Evolutionary conservation across 441 rosid species (phyloP).

Genomic region (Erodium texanum): DNA sequence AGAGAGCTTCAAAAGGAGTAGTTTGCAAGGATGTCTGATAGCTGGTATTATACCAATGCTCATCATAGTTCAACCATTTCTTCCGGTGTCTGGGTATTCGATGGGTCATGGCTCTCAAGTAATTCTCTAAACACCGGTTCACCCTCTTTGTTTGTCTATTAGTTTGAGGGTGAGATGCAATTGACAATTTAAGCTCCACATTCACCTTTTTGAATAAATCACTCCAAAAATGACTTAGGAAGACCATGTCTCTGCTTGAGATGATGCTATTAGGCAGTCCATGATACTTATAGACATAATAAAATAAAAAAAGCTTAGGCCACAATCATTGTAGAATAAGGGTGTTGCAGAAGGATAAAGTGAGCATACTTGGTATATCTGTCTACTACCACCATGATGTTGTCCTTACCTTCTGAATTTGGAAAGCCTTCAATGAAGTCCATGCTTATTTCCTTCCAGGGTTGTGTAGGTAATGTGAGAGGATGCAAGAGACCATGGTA

Average conservation of each 20-base stretch:
- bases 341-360: neutral
- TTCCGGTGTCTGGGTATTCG: neutral
- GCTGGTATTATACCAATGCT: neutral
- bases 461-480: too few species aligned
- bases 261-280: neutral
- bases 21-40: neutral
- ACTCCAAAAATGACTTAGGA: neutral
- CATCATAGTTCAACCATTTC: neutral
- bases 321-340: neutral
- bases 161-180: neutral
- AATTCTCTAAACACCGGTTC: neutral
- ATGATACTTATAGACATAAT: slow-evolving; percentile 2
- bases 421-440: too few species aligned
- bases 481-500: too few species aligned
- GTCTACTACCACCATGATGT: slow-evolving; percentile 15
- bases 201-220: neutral
- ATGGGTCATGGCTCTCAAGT: neutral
- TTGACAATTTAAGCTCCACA: neutral
- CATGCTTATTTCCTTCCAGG: too few species aligned
- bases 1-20: neutral
- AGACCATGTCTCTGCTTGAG: neutral
- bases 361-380: neutral
- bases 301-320: neutral
- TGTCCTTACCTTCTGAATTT: neutral
- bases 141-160: slow-evolving; percentile 6